Conservation (phyloP, 805 yeast genomes). For the Myxozyma neotropica region DNA sequence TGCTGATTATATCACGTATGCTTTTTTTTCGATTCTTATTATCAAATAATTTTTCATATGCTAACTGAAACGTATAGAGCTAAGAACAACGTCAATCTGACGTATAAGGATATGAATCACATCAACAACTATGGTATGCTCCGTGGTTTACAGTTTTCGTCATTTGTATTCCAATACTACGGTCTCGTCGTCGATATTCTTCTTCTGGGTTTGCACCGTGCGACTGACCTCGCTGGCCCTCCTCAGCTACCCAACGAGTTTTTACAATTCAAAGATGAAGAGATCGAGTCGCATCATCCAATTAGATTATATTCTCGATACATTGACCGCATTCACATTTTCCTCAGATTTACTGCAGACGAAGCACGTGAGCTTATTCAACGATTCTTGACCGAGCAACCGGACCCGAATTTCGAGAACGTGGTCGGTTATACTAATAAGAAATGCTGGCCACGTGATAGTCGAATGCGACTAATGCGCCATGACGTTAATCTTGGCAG, state of each 20-base stretch:
- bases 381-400: slow-evolving; percentile 78
- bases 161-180: slow-evolving; percentile 87
- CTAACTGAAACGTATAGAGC: slow-evolving; percentile 55
- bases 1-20: slow-evolving; percentile 78
- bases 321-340: slow-evolving; percentile 75
- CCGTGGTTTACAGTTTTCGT: slow-evolving; percentile 86
- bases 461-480: slow-evolving; percentile 86
- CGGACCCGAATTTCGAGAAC: slow-evolving; percentile 89
- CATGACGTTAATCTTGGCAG: slow-evolving; percentile 90
- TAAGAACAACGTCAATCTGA: slow-evolving; percentile 77
- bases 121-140: slow-evolving; percentile 85
- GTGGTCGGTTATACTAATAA: slow-evolving; percentile 84
- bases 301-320: slow-evolving; percentile 80
- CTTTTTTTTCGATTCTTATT: neutral
- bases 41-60: neutral
- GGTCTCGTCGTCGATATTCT: slow-evolving; percentile 82
- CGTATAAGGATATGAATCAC: slow-evolving; percentile 94
- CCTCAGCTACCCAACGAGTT: slow-evolving; percentile 69
- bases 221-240: slow-evolving; percentile 82
- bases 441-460: slow-evolving; percentile 92
- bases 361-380: slow-evolving; percentile 77
- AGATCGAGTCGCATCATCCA: slow-evolving; percentile 69
- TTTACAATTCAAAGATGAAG: slow-evolving; percentile 63
- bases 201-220: slow-evolving; percentile 82
- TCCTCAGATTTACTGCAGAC: slow-evolving; percentile 71